Evolutionary conservation across 805 yeast species (phyloP).

Genomic region (Metschnikowia bowlesiae): DNA sequence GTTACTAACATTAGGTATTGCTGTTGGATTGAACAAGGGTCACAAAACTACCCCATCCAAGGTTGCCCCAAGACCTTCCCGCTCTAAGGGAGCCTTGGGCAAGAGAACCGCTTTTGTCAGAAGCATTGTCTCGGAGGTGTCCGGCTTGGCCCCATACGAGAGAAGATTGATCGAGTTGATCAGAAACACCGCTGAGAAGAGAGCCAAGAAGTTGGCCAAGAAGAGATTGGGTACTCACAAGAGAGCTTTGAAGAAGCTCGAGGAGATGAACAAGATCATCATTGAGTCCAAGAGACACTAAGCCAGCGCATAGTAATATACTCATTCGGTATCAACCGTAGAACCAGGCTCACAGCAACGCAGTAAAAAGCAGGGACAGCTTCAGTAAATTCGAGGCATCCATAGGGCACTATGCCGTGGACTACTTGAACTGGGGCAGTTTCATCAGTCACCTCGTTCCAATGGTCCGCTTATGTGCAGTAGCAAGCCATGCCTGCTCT

Average conservation of each 20-base stretch:
- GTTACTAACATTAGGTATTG: conserved; percentile 60
- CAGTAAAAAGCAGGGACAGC: too few species aligned
- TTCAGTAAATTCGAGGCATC: too few species aligned
- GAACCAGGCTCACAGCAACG: too few species aligned
- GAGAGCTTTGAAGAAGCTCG: conserved; percentile 99
- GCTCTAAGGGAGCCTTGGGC: conserved; percentile 95
- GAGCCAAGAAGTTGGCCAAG: conserved; percentile 99
- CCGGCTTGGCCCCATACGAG: conserved; percentile 99
- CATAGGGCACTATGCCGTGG: too few species aligned
- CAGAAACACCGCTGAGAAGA: conserved; percentile 99
- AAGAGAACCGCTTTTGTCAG: conserved; percentile 96
- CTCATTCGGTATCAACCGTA: background rate
- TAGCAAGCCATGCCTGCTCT: too few species aligned
- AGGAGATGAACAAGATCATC: conserved; percentile 94
- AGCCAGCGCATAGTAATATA: conserved; percentile 17
- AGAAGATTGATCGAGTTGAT: conserved; percentile 98
- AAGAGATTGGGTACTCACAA: conserved; percentile 99
- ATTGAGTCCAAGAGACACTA: conserved; percentile 95
- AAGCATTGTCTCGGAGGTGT: conserved; percentile 90
- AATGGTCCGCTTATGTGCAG: too few species aligned
- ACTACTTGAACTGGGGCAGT: too few species aligned
- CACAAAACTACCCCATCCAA: conserved; percentile 88
- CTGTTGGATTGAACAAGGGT: conserved; percentile 99
- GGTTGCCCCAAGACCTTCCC: conserved; percentile 67
- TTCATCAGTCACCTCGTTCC: too few species aligned